phyloP scores from a whole-genome alignment of 2,329 filamentous ascomycete genomes.

The Fusarium annulatum region DNA sequence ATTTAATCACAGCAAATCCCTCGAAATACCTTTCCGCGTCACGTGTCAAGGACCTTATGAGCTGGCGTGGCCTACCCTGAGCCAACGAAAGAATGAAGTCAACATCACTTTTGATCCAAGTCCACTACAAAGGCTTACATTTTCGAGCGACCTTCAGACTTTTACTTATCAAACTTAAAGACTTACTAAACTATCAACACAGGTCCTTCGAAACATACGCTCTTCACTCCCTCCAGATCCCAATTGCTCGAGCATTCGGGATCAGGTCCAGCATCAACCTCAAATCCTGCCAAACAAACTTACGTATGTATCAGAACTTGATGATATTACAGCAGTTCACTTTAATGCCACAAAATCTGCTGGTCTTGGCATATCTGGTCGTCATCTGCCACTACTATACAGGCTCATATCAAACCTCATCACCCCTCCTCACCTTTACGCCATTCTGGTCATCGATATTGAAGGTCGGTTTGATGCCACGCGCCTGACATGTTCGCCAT shows the following conservation, averaged over 20 bases:
- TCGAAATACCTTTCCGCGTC: background rate
- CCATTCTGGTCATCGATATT: conserved; percentile 66
- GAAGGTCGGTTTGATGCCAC: conserved; percentile 66
- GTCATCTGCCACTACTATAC: conserved; percentile 66
- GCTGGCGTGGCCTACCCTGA: background rate
- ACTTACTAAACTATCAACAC: background rate
- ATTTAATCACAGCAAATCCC: no score
- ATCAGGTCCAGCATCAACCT: conserved; percentile 32
- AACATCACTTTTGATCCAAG: background rate
- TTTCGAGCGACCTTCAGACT: background rate
- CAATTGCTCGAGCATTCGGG: conserved; percentile 6
- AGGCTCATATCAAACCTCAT: conserved; percentile 64
- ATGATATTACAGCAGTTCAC: conserved; percentile 59
- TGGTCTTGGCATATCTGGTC: conserved; percentile 63
- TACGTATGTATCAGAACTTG: conserved; percentile 58
- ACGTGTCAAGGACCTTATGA: background rate
- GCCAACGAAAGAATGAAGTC: background rate
- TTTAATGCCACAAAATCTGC: conserved; percentile 60
- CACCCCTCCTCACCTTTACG: conserved; percentile 58
- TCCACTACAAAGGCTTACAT: background rate
- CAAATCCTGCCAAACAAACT: conserved; percentile 41
- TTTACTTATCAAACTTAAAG: background rate
- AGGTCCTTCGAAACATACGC: conserved; percentile 44
- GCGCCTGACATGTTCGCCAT: conserved; percentile 52
- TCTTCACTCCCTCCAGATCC: conserved; percentile 41